Evolutionary conservation across 805 yeast species (phyloP), one percentile per base, ranked within the genome.

Genomic region (Schwanniomyces occidentalis): DNA sequence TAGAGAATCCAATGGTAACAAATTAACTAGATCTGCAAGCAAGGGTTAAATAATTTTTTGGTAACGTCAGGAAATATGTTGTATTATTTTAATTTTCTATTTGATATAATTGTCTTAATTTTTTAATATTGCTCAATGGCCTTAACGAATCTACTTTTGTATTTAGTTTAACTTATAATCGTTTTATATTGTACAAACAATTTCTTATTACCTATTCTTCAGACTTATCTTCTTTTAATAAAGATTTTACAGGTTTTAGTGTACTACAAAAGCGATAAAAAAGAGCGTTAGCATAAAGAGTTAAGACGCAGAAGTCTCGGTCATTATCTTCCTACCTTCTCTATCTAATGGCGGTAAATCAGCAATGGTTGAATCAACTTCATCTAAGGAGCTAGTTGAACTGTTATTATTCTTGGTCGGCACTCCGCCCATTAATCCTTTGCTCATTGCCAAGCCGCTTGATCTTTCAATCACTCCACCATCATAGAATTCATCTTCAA

Each of bases 381-480:
- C 59, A 29, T 38, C 38, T 12, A 42, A 43, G 2, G 25, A 24
- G 27, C 31, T 15, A n/a, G 27, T 15, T 8, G 44, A 22, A 10
- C 18, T 17, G 3, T 27, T 29, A 22, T 28, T 23, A 10, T 68
- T 69, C n/a, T 77, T 73, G 6, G 78, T 71, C 0, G 96, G 96
- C 10, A 90, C 84, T 1, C 95, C 83, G 16, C 96, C 95, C 76
- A 91, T 88, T 35, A 93, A 78, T 32, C 99, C 99, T 60, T 87
- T 88, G 46, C 85, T 76, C 61, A 86, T 88, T 12, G 96, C 97
- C 50, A 87, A 80, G 8, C 79, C 81, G 16, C 90, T 77, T 16
- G 86, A 80, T 58, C 99, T 78, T 40, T 75, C 67, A 35, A 88
- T 86, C 3, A 24, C 32, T 38, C 83, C 84, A 23, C 72, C 73